A percentile compares a stretch with the other conserved stretches of the same genome.
These are phyloP conservation scores for Hypoxylon lienhwacheense DNA, from an alignment of 495 filamentous ascomycete genomes.

Conservation along the genomic window DNA sequence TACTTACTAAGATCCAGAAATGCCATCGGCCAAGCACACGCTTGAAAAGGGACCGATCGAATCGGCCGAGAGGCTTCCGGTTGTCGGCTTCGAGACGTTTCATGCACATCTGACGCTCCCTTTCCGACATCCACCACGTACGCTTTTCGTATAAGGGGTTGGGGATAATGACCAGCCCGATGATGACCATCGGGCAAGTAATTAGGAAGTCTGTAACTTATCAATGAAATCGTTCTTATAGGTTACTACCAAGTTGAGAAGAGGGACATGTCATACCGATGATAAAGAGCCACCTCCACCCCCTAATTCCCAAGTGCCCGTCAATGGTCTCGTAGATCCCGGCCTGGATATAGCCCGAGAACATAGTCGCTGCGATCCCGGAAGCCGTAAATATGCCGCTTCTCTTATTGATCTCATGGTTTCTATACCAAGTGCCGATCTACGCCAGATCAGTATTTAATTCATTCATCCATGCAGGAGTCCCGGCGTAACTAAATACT, in stretches of 20 bases:
- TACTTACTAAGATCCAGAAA: slow-evolving; percentile 29
- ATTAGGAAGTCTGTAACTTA: slow-evolving; percentile 35
- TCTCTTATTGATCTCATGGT: slow-evolving; percentile 33
- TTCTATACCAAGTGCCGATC: slow-evolving; percentile 38
- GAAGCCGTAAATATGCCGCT: slow-evolving; percentile 42
- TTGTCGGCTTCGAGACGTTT: slow-evolving; percentile 35
- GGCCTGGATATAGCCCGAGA: slow-evolving; percentile 50
- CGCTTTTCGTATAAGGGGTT: slow-evolving; percentile 30
- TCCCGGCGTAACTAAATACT: slow-evolving; percentile 36
- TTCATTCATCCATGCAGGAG: no score
- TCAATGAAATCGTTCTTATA: slow-evolving; percentile 30
- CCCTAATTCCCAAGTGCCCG: slow-evolving; percentile 47
- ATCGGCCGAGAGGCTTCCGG: slow-evolving; percentile 33
- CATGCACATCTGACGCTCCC: slow-evolving; percentile 37
- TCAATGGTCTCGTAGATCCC: slow-evolving; percentile 51
- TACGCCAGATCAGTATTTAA: no score
- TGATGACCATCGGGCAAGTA: slow-evolving; percentile 35
- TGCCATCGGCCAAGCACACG: slow-evolving; percentile 40
- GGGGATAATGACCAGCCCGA: slow-evolving; percentile 36
- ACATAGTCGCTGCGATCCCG: slow-evolving; percentile 37
- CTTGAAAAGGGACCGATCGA: slow-evolving; percentile 30
- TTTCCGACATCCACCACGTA: slow-evolving; percentile 32
- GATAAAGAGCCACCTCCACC: slow-evolving; percentile 58
- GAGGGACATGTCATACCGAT: slow-evolving; percentile 25
- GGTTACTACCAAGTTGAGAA: neutral